Conservation (phyloP, 306 rosid genomes). For the Rosa persica region DNA sequence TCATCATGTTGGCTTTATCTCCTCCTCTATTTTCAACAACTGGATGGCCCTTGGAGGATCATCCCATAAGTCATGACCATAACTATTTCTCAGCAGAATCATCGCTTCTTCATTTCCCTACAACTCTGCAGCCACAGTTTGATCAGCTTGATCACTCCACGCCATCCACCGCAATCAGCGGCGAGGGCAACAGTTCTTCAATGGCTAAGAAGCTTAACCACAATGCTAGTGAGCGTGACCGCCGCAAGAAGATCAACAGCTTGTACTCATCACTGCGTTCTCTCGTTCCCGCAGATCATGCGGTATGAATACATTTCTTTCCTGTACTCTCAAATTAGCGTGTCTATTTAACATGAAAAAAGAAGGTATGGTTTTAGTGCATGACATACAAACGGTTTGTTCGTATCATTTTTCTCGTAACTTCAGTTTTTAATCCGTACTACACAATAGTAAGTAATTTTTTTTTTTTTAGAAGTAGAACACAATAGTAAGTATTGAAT, state of each 20-base stretch:
- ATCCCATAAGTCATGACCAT: conserved; percentile 5
- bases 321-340: not conserved
- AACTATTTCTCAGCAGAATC: conserved; percentile 25
- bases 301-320: conserved; percentile 32
- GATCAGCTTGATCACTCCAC: conserved; percentile 10
- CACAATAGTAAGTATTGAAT: not conserved
- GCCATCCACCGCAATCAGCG: conserved; percentile 13
- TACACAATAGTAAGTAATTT: not conserved
- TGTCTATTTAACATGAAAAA: not conserved
- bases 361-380: not conserved
- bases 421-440: not conserved
- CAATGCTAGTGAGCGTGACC: conserved; percentile 84
- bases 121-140: conserved; percentile 8
- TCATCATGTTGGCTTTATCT: conserved; percentile 33
- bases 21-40: conserved; percentile 32
- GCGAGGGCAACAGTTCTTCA: not conserved
- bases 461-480: too few relatives aligned
- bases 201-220: conserved; percentile 64
- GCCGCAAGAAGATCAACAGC: conserved; percentile 72
- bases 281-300: conserved; percentile 59
- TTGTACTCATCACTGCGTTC: conserved; percentile 71
- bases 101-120: conserved; percentile 6
- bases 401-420: not conserved
- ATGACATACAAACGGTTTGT: not conserved
- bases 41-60: conserved; percentile 33